Evolutionary conservation across 2,329 filamentous ascomycete genomes (phyloP).

Genomic region (Periconia digitata): DNA sequence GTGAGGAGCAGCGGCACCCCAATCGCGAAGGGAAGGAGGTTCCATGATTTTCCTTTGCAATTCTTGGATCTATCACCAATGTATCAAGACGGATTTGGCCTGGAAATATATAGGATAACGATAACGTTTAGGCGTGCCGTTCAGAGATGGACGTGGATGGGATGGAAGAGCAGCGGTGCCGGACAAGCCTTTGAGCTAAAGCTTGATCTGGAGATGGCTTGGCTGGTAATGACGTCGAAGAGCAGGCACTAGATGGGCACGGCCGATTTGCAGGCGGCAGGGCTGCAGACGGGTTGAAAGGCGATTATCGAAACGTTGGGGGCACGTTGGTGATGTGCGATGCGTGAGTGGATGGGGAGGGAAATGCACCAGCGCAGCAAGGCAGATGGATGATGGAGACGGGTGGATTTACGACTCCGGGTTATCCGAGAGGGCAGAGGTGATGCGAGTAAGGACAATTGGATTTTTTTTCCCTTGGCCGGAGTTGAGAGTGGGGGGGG

Average conservation of each 20-base stretch:
- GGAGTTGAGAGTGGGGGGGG: neutral
- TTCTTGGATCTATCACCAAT: neutral
- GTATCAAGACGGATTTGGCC: neutral
- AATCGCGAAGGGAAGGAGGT: constrained; percentile 46
- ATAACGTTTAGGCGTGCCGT: too few species aligned
- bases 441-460: neutral
- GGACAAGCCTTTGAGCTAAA: constrained; percentile 4
- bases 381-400: neutral
- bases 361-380: too few species aligned
- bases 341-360: neutral
- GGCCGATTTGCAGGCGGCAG: neutral
- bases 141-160: too few species aligned
- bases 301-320: constrained; percentile 1
- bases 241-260: neutral
- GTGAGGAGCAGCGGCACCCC: constrained; percentile 51
- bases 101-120: neutral
- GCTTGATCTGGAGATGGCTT: neutral
- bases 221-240: neutral
- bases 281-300: neutral
- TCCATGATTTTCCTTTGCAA: constrained; percentile 14
- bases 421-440: neutral
- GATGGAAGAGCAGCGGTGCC: neutral
- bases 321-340: neutral
- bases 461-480: neutral
- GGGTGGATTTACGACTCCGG: neutral